Conservation (phyloP, 1,284 basidiomycete genomes). For the Polyporus tsugae region DNA sequence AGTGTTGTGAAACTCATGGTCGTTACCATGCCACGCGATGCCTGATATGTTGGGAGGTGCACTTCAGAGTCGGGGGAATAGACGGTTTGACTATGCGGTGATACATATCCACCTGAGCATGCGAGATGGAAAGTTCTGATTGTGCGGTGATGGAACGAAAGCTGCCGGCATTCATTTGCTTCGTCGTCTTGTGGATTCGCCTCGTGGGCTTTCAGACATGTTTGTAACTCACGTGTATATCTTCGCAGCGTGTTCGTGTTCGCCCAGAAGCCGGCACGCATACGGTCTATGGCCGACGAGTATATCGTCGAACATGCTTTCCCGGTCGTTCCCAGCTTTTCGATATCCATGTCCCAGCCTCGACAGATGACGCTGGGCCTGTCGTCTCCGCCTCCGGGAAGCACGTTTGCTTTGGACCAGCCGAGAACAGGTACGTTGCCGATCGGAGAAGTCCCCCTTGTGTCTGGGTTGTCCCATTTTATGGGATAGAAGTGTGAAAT, state of each 20-base stretch:
- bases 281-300: conserved; percentile 18
- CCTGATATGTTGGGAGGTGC: background rate
- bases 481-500: background rate
- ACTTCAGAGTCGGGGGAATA: too few relatives aligned
- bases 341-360: conserved; percentile 61
- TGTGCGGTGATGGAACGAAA: background rate
- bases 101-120: background rate
- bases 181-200: background rate
- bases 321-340: conserved; percentile 60
- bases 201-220: background rate
- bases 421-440: conserved; percentile 37
- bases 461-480: background rate
- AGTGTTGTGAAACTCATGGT: background rate
- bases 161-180: background rate
- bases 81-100: background rate
- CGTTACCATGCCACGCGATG: background rate
- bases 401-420: conserved; percentile 29
- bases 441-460: background rate
- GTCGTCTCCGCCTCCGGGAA: conserved; percentile 25
- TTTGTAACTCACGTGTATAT: conserved; percentile 11
- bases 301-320: conserved; percentile 52
- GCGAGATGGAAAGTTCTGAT: background rate
- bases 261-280: conserved; percentile 41
- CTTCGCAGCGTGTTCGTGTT: conserved; percentile 46
- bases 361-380: conserved; percentile 38